phyloP scores from a whole-genome alignment of 192 early-diverging fungal genomes.

The Ambispora gerdemannii region DNA sequence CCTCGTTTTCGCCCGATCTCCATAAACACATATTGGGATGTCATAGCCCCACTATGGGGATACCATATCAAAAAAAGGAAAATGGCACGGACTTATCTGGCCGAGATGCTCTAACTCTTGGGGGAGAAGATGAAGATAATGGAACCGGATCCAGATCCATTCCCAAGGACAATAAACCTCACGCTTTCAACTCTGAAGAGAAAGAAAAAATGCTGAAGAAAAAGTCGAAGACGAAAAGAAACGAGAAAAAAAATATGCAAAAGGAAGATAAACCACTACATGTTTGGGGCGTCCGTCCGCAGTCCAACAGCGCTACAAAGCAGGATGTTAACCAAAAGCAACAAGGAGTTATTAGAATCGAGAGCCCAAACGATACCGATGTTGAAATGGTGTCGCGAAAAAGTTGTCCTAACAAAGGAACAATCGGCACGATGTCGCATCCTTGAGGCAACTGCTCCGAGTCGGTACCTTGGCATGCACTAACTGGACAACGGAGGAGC shows the following conservation, averaged over 20 bases:
- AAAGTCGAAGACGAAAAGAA: background rate
- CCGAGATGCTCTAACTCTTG: background rate
- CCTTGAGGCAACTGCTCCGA: slow-evolving; percentile 11
- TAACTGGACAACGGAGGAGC: slow-evolving; percentile 4
- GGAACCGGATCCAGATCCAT: background rate
- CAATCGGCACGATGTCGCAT: slow-evolving; percentile 1
- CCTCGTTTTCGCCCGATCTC: background rate
- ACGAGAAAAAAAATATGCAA: slow-evolving; percentile 10
- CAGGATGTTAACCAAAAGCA: background rate
- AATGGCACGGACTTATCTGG: slow-evolving; percentile 1
- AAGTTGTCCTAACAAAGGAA: slow-evolving; percentile 9
- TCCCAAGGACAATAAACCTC: slow-evolving; percentile 2
- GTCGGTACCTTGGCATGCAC: background rate
- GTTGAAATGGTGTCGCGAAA: slow-evolving; percentile 3
- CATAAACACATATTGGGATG: background rate
- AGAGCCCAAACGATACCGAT: slow-evolving; percentile 1
- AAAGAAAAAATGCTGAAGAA: background rate
- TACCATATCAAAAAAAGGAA: background rate
- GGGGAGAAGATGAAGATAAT: background rate
- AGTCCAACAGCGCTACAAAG: background rate
- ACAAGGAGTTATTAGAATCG: background rate
- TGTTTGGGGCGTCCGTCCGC: too few relatives aligned
- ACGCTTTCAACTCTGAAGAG: background rate
- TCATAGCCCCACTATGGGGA: background rate
- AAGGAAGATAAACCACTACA: too few relatives aligned